Evolutionary conservation across 179 eudicot genomes (phyloP), one percentile per base, ranked within the genome.

Genomic region (Gypsophila paniculata): DNA sequence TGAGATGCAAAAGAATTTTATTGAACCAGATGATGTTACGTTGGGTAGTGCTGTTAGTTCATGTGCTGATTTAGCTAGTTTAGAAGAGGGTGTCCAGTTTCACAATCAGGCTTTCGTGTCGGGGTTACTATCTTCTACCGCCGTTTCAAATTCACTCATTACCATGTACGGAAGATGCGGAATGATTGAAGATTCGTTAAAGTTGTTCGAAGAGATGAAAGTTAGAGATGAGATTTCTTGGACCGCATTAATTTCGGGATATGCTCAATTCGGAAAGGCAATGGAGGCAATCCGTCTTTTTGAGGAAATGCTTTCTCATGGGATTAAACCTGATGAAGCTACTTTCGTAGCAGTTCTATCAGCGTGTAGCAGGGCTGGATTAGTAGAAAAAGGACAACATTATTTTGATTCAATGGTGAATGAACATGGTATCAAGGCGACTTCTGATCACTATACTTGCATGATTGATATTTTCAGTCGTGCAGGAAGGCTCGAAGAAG

Each of bases 131-230:
- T 84, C 88, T 48, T 92, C 72, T 66, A 70, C 77, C 62, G 84
- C 95, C 34, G 99, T 95, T 69, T 88, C 95, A 15, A 95, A 92
- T 66, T 89, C 99, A 59, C 94, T 95, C 66, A 82, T 95, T 46
- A 95, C 96, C 61, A 80, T 95, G 72, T 95, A 92, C 65, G 93
- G 95, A 49, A 92, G 89, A 85, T 95, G 99, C 79, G 99, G 99
- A 66, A 87, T 81, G 68, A 70, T 92, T 62, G 85, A 84, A 78
- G 93, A 95, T 72, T 88, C 97, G 26, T 83, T 76, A 59, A 77
- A 65, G 70, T 77, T 95, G 82, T 95, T 95, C 77, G 66, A 77
- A 69, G 96, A 92, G 73, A 88, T 90, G 87, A 77, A 72, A 63
- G 25, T 67, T 18, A 85, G 76, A 83, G 99, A 95, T 72, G 93